Conservation (phyloP, 768 basidiomycete species). For the Boletales sp. region DNA sequence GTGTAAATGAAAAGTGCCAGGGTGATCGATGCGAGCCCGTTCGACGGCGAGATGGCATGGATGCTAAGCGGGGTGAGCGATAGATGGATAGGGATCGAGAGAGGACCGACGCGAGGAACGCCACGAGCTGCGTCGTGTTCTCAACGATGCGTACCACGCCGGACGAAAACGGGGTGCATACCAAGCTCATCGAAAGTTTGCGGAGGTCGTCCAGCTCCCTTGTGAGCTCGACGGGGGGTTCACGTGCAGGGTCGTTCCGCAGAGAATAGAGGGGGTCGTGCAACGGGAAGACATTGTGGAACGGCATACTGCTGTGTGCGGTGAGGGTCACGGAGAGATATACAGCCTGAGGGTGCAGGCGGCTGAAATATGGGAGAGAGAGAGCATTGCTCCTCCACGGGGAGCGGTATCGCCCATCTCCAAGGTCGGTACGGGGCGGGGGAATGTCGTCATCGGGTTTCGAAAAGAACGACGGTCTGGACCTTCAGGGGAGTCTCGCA, state of each 20-base stretch:
- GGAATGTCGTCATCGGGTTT: background rate
- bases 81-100: background rate
- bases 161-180: background rate
- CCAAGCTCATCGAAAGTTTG: slow-evolving; percentile 21
- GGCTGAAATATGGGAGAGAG: background rate
- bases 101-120: slow-evolving; percentile 24
- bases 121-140: slow-evolving; percentile 17
- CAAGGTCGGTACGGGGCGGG: too few species aligned
- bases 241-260: background rate
- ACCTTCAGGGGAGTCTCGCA: background rate
- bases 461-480: slow-evolving; percentile 4
- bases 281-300: background rate
- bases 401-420: too few species aligned
- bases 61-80: slow-evolving; percentile 8
- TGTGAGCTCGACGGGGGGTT: slow-evolving; percentile 11
- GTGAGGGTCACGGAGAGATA: background rate
- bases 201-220: slow-evolving; percentile 21
- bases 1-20: slow-evolving; percentile 28
- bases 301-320: slow-evolving; percentile 7
- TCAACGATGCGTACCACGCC: background rate
- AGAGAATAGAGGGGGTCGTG: background rate
- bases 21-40: slow-evolving; percentile 15
- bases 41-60: slow-evolving; percentile 20
- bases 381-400: too few species aligned
- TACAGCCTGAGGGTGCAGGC: slow-evolving; percentile 4